Evolutionary conservation across 1,139 yeast species (phyloP), one percentile per base, ranked within the genome.

Genomic region (Blastobotrys ciferrii): DNA sequence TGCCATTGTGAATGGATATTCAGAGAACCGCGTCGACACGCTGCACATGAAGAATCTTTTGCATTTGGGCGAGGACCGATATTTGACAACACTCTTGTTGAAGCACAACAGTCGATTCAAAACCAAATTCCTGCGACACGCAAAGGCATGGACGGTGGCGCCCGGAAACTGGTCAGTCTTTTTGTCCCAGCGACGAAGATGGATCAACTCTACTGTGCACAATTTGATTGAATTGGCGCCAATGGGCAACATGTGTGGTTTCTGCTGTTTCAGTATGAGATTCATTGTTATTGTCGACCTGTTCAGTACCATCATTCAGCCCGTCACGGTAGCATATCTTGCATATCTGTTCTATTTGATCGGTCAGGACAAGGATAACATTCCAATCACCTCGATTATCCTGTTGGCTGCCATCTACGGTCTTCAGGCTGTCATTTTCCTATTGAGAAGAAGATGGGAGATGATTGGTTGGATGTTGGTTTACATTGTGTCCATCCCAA

Each of bases 381-480:
- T 71, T 33, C 74, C 75, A 3, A 52, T 67, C 49, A 68, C 73
- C 4, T 71, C 75, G 2, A 63, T 71, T 45, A 58, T 63, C 17
- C 58, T 71, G 62, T 54, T 71, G 32, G 70, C 63, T 7, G 71
- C 72, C 7, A 69, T 70, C 18, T 71, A 71, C 46, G 75, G 75
- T 41, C 57, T 71, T 32, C 75, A 71, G 50, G 70, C 70, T 2
- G 44, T 71, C 25, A 63, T 71, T 28, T 71, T 71, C 59, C 48
- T 71, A 43, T 49, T 71, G 32, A 59, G 75, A 20, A 58, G 72
- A 47, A 61, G 65, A 49, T 71, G 75, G 75, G 75, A 71, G 44
- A 71, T 71, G 74, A 66, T 70, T 52, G 74, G 73, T 5, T 71
- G 75, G 75, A 71, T 71, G 75, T 46, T 71, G 32, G 60, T 71